Base-by-base conservation (phyloP, 2,329 filamentous ascomycete species). In the Acephala macrosclerotiorum region DNA sequence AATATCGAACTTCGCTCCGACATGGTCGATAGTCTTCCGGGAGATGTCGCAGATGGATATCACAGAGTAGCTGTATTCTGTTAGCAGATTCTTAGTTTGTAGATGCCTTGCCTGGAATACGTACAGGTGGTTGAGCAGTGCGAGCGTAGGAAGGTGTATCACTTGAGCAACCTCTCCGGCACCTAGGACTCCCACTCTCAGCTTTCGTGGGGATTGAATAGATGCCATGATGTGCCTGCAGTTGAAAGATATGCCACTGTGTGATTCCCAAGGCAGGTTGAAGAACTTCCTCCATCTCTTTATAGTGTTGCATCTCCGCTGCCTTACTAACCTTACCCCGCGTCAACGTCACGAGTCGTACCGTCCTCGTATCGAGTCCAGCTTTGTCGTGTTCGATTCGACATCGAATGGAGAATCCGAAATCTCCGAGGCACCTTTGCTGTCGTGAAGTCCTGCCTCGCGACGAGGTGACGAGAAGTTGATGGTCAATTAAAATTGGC, bases 131-230 rank as follows among this genome's bases (percentile, higher is more conserved):
- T 77, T 72, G 61, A 84, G 73, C 57, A 80, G 74, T 29, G 75
- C 72, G 3, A 86, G 74, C 1, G 77, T 79, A 2, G 83, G 82
- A n/a, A 86, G 78, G 70, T 86, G 83, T 51, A 81, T 79, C 40
- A 85, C 82, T 74, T 87, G 81, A 35, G 79, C 77, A 47, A 85
- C 77, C 69, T 85, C 80, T 26, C 84, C 83, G 57, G 80, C 81
- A 6, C 84, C 83, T 3, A 72, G 51, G 22, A 73, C 58, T 8
- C 70, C 70, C 22, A 73, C 66, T 38, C 68, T 58, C 6, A 71
- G 49, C 22, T 45, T 59, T 14, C 9, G 25, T 14, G 25, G 25
- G 1, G 22, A 29, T 53, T 26, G 49, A 53, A 3, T 18, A 26
- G 49, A 53, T 29, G 49, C 22, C 49, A 53, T 53, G 49, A 53